Evolutionary conservation across 441 rosid species (phyloP), one percentile per base, ranked within the genome.

Genomic region (Theobroma grandiflorum): DNA sequence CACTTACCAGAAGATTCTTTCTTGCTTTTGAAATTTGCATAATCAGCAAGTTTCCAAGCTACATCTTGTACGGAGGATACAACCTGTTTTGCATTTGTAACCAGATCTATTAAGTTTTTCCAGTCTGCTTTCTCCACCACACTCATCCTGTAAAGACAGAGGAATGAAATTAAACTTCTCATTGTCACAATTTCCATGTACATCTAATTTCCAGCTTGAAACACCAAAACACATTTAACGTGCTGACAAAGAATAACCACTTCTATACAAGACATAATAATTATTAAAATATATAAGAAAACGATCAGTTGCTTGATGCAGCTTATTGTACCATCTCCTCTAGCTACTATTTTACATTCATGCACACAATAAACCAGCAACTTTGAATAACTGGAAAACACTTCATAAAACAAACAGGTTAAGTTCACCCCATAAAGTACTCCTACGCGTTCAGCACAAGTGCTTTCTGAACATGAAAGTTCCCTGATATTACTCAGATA

Each of bases 51-150:
- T 86, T 95, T 96, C 62, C 87, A 53, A 82, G 96, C 97, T 79
- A 93, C 99, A 67, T 93, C 98, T 87, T 95, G 98, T 78, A 92
- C 93, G 4, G 99, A 93, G 66, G 96, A 82, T 66, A 94, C 93
- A 40, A 96, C 93, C 84, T 88, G 98, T 83, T 94, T 96, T 2
- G 99, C 98, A 78, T 96, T 96, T 79, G 98, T 79, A 74, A 93
- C 94, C 86, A 94, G 75, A 74, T 88, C 97, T 71, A 92, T 70
- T 15, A 93, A 82, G 64, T 90, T 87, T 86, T 89, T 95, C 98
- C 99, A 96, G 77, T 96, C 99, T 80, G 84, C 94, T 83, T 91
- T 91, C 83, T 96, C 98, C 57, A 93, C 82, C 26, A 91, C 87
- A 80, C 93, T 95, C 85, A 87, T 90, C 99, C 99, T 96, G 92